Evolutionary conservation across 1,139 yeast species (phyloP).

Genomic region (Kodamaea arcana): DNA sequence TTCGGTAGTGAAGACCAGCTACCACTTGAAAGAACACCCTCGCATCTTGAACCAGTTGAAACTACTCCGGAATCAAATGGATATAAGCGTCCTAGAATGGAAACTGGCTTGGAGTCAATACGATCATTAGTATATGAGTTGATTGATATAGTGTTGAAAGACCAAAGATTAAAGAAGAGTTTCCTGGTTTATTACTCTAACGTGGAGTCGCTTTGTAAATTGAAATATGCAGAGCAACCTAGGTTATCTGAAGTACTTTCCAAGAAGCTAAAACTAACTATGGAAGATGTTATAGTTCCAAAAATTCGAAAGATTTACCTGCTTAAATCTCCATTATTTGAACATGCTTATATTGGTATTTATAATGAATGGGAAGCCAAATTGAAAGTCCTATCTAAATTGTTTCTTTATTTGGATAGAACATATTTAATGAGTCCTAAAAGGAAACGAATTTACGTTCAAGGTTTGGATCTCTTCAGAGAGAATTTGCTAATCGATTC

Average conservation of each 20-base stretch:
- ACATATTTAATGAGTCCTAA: conserved; percentile 28
- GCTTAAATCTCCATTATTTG: conserved; percentile 6
- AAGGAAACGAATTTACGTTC: conserved; percentile 13
- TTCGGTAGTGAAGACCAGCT: conserved; percentile 1
- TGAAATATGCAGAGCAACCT: conserved; percentile 31
- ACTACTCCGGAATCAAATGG: conserved; percentile 9
- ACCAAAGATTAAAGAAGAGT: conserved; percentile 17
- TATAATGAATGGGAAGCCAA: conserved; percentile 25
- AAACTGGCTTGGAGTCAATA: conserved; percentile 5
- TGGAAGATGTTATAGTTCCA: conserved; percentile 2
- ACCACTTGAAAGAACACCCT: conserved; percentile 1
- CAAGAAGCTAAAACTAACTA: conserved; percentile 15
- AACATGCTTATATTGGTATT: conserved; percentile 13
- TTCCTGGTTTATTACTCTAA: conserved; percentile 25
- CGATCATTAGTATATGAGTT: conserved; percentile 9
- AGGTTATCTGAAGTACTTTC: conserved; percentile 15
- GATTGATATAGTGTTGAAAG: conserved; percentile 21
- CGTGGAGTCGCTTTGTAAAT: conserved; percentile 33
- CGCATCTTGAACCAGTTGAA: conserved; percentile 4
- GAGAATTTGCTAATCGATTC: conserved; percentile 4
- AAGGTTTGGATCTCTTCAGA: conserved; percentile 7
- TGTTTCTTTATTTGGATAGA: conserved; percentile 36
- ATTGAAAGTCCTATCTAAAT: conserved; percentile 22
- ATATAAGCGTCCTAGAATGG: conserved; percentile 8
- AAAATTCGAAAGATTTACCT: neutral